Base-by-base conservation (phyloP, 1,139 yeast genomes). In the Candida sanyaensis region DNA sequence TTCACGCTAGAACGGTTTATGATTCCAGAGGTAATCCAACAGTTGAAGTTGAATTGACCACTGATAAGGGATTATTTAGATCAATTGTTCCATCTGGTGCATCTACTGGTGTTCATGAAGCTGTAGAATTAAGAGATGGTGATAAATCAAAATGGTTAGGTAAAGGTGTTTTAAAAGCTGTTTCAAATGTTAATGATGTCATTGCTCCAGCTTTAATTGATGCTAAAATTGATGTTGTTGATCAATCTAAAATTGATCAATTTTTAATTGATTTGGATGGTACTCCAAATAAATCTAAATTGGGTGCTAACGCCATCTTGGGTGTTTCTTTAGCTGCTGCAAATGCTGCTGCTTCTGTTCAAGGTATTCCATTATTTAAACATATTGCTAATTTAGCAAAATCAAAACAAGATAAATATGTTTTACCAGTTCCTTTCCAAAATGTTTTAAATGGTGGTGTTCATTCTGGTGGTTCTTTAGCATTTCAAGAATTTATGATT, bases 11-110 rank as follows among this genome's bases (percentile, higher is more conserved):
- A 79, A 84, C 84, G 79, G 95, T 91, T 74, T 91, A 91, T 85
- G 97, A 91, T 78, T 90, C 97, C 62, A 88, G 97, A 79, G 97
- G 96, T 77, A 91, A 91, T 83, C 97, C 97, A 75, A 91, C 97
- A 58, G 97, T 91, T 62, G 97, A 91, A 81, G 97, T 90, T 60
- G 96, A 91, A 66, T 65, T 91, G 61, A 79, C 86, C 80, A 91
- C 97, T 64, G 90, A 78, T 56, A 81, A 85, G 65, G 97, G 97
- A 66, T 68, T 81, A 58, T 89, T 88, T 90, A 86, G 96, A 75
- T 81, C 96, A 61, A 89, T 89, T 65, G 97, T 91, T 55, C 97
- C 97, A 70, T 88, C 96, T 57, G 97, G 97, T 76, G 97, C 97
- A 57, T 89, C 96, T 65, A 90, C 97, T 55, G 97, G 96, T 82